Evolutionary conservation across 75 land plant species (phyloP), one percentile per base, ranked within the genome.

Genomic region (Larix kaempferi): DNA sequence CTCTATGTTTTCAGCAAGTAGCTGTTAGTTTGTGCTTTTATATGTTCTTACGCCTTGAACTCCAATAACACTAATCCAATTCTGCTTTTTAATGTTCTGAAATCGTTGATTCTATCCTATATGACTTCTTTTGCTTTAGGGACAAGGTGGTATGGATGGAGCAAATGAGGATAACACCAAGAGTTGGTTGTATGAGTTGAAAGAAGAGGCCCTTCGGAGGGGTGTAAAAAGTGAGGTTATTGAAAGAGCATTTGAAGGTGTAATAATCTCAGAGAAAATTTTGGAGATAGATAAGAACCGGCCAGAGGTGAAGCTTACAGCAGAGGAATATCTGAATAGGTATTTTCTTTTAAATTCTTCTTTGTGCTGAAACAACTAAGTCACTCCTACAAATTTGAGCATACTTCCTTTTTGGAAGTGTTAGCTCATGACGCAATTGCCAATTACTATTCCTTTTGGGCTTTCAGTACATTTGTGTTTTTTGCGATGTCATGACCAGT

Each of bases 221-320:
- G 78, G 78, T 13, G 10, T 59, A 5, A 7, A 27, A 57, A 59
- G 27, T 25, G 78, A 76, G 59, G 59, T 57, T 3, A 29, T 76
- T 35, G 41, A 55, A 25, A 35, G 59, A 12, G 78, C 78, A 12
- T 59, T 76, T n/a, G 78, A 76, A 22, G 63, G 35, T 59, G 63
- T 76, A 17, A 29, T 26, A 29, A 27, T 39, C 59, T 76, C 78
- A 11, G 41, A 25, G 22, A 59, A 25, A 25, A 76, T 76, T 76
- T 55, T 76, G 63, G 37, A 76, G 66, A 57, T 55, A 35, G 78
- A 76, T 57, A 26, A 57, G 22, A 57, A 57, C 39, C 25, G 59
- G 21, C 78, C 78, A 57, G 78, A 76, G 63, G 59, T 29, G 59
- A 76, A 57, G 44, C 78, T 76, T 39, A 76, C 78, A 49, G 67